Base-by-base conservation (phyloP, 2,329 filamentous ascomycete species). In the Phaeoacremonium minimum region DNA sequence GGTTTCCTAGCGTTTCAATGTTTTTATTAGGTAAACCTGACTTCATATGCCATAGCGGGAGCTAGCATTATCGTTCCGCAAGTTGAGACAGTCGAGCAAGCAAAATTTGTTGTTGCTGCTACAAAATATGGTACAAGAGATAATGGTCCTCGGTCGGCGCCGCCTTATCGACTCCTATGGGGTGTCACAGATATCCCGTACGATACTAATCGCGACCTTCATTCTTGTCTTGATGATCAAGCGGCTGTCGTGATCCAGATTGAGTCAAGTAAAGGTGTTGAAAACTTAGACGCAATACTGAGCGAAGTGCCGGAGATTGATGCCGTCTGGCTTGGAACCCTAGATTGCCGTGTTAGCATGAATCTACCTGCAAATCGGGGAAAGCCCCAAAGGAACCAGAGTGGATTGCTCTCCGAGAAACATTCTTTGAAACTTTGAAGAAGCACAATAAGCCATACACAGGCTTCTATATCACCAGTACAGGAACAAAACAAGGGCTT, bases 241-340 rank as follows among this genome's bases (percentile, higher is more conserved):
- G 66, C 68, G 1, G 67, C 68, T 31, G 50, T 72, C 39, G 63
- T 70, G 53, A 66, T 71, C 32, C 68, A 72, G 47, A 65, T 71
- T 28, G 69, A 72, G 48, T 52, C 58, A 1, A 45, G 63, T 5
- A 50, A 57, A 35, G 67, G 57, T 30, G 53, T 71, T 39, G 49
- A 64, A 35, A 71, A 72, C 47, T 63, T 72, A n/a, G 67, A 72
- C 42, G 64, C 55, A 28, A 71, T 72, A 37, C 57, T 73, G 18
- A 68, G 65, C 12, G 63, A 60, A 39, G 57, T 58, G 17, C 63
- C 64, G 2, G 61, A 69, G 28, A 67, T 72, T 18, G 68, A 71
- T 45, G 49, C 61, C 14, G 65, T 69, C 13, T 72, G 67, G 67
- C 57, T 71, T 2, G 67, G 69, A 32, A 49, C 48, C 5, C 55